Base-by-base conservation (phyloP, 2,329 filamentous ascomycete species). In the Scorias spongiosa region DNA sequence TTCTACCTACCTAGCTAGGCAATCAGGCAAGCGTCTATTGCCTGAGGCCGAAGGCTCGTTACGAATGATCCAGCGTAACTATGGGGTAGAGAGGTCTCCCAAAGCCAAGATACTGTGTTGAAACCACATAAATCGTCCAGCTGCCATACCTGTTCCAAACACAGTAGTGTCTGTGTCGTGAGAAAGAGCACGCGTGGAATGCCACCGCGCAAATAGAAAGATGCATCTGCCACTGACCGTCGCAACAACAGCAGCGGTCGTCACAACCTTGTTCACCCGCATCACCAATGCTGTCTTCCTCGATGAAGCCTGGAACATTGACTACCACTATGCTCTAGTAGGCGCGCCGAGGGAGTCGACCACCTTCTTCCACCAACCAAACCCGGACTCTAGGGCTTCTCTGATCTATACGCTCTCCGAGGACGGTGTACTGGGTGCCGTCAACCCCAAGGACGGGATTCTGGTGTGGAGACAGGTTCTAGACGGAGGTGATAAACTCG, bases 361-460 rank as follows among this genome's bases (percentile, higher is more conserved):
- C 48, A 95, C 89, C 54, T 93, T 96, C 74, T 96, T 96, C 76
- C 86, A 95, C 66, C 81, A 80, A 54, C 89, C 91, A 34, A 75
- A 82, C 56, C 73, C 76, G 49, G 76, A 80, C 53, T 88, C 89
- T 49, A 86, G 84, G 63, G 88, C 88, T 30, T 89, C 84, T 43
- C 72, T 98, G 32, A 73, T 98, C 42, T 98, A 95, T 63, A 93
- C 91, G 0, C 68, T 96, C 39, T 93, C 85, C 50, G 84, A 95
- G 46, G 74, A 87, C 41, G 78, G 80, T 32, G 75, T 95, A 2
- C 65, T 98, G 14, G 91, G 85, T 41, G 89, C 89, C 1, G 74
- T 96, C 40, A 93, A 95, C 55, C 91, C 91, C 1, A 82, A 80
- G 58, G 88, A 81, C 57, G 89, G 91, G 14, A 72, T 76, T 2